Conservation (phyloP, 176 grass and related monocot genomes). For the Phoenix roebelenii region DNA sequence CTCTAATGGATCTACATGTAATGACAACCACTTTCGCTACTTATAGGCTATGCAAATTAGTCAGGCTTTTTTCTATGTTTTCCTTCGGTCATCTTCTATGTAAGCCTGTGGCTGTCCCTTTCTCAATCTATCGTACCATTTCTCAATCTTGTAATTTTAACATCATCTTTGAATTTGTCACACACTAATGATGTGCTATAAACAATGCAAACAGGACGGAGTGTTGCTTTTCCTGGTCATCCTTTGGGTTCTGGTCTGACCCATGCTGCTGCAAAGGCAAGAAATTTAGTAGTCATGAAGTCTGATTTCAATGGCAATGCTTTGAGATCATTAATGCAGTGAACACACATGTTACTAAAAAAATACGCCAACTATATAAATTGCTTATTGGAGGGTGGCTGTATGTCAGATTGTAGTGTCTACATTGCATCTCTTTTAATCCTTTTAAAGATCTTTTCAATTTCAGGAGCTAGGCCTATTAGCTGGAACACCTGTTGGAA, state of each 20-base stretch:
- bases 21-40: too few relatives aligned
- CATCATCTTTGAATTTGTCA: too few relatives aligned
- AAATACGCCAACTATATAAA: too few relatives aligned
- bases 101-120: too few relatives aligned
- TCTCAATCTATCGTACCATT: background rate
- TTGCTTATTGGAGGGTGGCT: too few relatives aligned
- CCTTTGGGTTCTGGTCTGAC: conserved; percentile 92
- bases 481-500: conserved; percentile 81
- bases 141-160: background rate
- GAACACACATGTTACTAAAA: too few relatives aligned
- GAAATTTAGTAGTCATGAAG: conserved; percentile 27
- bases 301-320: conserved; percentile 18
- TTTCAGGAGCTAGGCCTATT: conserved; percentile 72
- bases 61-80: too few relatives aligned
- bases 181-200: too few relatives aligned
- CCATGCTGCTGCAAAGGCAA: conserved; percentile 75
- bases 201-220: conserved; percentile 50
- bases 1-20: too few relatives aligned
- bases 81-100: too few relatives aligned
- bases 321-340: too few relatives aligned
- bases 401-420: background rate
- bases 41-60: too few relatives aligned
- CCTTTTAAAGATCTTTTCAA: conserved; percentile 7
- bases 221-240: conserved; percentile 97
- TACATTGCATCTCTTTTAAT: background rate